Evolutionary conservation across 1,284 basidiomycete species (phyloP).

Genomic region (Puccinia triticina): DNA sequence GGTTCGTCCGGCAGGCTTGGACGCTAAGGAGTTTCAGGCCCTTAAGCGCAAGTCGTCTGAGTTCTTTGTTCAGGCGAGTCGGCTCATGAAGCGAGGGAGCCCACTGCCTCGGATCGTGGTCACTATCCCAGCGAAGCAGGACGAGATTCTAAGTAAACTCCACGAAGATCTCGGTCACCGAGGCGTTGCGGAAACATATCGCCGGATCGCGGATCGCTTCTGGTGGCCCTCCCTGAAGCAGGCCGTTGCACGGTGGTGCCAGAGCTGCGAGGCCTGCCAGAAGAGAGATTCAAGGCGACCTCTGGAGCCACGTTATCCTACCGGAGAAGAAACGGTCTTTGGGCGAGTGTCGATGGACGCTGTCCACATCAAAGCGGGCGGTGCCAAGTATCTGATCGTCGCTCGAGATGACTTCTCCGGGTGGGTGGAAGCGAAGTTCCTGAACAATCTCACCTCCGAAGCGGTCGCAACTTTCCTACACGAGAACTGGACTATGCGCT

Average conservation of each 20-base stretch:
- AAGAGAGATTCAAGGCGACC: not conserved
- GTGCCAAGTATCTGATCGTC: conserved; percentile 34
- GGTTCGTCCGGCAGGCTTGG: not conserved
- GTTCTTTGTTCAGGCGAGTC: not conserved
- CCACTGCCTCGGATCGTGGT: not conserved
- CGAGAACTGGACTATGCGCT: conserved; percentile 22
- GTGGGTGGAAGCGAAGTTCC: conserved; percentile 33
- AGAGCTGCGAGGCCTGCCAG: not conserved
- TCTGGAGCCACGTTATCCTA: not conserved
- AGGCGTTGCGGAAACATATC: not conserved
- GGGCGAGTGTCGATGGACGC: conserved; percentile 14
- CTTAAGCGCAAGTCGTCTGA: not conserved
- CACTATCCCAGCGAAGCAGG: not conserved
- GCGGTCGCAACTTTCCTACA: not conserved
- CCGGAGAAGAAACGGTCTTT: not conserved
- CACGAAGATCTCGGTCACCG: conserved; percentile 9
- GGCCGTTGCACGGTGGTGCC: not conserved
- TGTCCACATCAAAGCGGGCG: conserved; percentile 32
- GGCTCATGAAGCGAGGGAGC: not conserved
- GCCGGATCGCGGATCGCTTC: not conserved
- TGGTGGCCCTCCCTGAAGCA: conserved; percentile 17
- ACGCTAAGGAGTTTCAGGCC: not conserved
- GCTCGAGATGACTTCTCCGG: conserved; percentile 48
- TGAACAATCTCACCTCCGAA: conserved; percentile 4
- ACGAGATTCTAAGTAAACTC: not conserved